Base-by-base conservation (phyloP, 2,329 filamentous ascomycete species). In the Fusarium verticillioides region DNA sequence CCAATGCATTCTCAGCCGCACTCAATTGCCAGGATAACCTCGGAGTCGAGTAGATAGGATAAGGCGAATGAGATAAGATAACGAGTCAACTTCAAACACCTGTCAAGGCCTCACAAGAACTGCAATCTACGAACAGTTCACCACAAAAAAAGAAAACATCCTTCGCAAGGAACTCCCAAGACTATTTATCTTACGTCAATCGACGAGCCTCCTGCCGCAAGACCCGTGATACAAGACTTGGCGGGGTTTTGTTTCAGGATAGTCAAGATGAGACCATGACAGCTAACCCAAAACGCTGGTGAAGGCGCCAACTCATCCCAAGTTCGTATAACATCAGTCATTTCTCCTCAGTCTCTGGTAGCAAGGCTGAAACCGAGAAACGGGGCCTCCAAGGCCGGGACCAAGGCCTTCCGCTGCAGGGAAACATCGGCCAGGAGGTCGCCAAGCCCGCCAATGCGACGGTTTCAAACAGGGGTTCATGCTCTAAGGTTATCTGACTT, bases 281-380 rank as follows among this genome's bases (percentile, higher is more conserved):
- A 64, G 58, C 26, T 69, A 39, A 58, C 62, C 52, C 59, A 18
- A 69, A 69, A 69, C 58, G 16, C 30, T 69, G 50, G 66, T 69
- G 64, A 69, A 69, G 46, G 63, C 26, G 39, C 21, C 28, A 32
- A 13, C 21, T 43, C 21, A 47, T 32, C 57, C 42, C 19, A 61
- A 50, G 43, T 49, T 62, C 42, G 37, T 56, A 40, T 30, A 52
- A 34, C 34, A 53, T 68, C 64, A 54, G 19, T 39, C 23, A 56
- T 69, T 56, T 56, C 19, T 15, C 6, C 11, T 13, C 40, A 26
- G 10, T 28, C 19, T 42, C 7, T n/a, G 7, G 32, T 46, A 44
- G 26, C 52, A 70, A 54, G 67, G 67, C 67, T 70, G 67, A 70
- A 70, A 70, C 67, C 4, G 23, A 28, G n/a, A 70, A 50, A 53